Evolutionary conservation across 2,329 filamentous ascomycete genomes (phyloP), one percentile per base, ranked within the genome.

Genomic region (Venturia effusa): DNA sequence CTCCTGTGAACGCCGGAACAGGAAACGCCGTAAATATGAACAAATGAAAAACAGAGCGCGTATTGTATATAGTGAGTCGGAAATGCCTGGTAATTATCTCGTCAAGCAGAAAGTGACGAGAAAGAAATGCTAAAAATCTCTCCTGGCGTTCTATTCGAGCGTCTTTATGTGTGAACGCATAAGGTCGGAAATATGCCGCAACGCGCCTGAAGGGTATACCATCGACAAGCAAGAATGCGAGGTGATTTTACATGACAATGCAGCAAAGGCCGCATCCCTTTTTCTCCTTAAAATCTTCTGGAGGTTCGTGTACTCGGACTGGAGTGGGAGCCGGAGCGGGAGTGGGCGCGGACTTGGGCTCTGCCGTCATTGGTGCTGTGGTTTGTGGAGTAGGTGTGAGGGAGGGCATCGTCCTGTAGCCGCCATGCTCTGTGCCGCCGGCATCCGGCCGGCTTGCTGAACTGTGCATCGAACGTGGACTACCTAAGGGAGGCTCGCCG

Each of bases 191-290:
- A 57, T 34, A 17, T 57, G 30, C 34, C 27, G 51, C 27, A 57
- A 57, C 15, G 51, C 34, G 51, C 51, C 51, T 3, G n/a, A 60
- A 19, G n/a, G 22, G 5, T 27, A 41, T 32, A 22, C 27, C 24
- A 41, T 60, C 34, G 59, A 40, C 59, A 17, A 27, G 59, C 3
- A 37, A 60, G 24, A 27, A 40, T 40, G 37, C 11, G 24, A 27
- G 19, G 8, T 40, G 59, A 22, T 43, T 62, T 63, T 79, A 91
- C 88, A 91, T 91, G 68, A 92, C 82, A 66, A 90, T 79, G 74
- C 88, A 92, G 74, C 88, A 89, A 65, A 84, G 85, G 68, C 87
- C 88, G 13, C 84, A 82, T 67, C 80, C 83, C 69, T 84, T 80
- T 69, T 84, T 80, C 69, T 80, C 77, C 68, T 81, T 75, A 66